Conservation (phyloP, 495 filamentous ascomycete genomes). For the Neurospora terricola region DNA sequence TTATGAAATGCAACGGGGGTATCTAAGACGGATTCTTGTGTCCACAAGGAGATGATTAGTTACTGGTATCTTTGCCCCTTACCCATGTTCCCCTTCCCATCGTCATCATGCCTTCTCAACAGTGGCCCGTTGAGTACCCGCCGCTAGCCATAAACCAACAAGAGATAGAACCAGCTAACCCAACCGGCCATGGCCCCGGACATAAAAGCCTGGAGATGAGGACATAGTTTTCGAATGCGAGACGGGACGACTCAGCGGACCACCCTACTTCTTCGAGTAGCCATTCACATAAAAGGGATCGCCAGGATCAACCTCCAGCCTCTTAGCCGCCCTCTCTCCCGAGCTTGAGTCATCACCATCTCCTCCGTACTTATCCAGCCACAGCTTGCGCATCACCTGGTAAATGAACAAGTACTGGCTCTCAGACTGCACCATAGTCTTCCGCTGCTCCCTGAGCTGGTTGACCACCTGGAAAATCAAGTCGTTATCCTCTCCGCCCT, state of each 20-base stretch:
- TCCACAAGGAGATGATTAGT: neutral
- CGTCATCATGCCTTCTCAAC: neutral
- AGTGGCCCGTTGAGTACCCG: neutral
- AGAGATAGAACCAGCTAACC: neutral
- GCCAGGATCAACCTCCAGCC: conserved; percentile 31
- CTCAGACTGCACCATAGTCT: conserved; percentile 93
- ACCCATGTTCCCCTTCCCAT: neutral
- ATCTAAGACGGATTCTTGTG: neutral
- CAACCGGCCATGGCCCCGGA: neutral
- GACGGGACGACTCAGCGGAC: neutral
- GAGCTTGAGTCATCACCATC: conserved; percentile 15
- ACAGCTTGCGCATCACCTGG: conserved; percentile 67
- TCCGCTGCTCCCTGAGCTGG: conserved; percentile 73
- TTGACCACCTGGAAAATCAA: conserved; percentile 65
- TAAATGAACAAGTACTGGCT: conserved; percentile 85
- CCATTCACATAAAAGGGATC: conserved; percentile 14
- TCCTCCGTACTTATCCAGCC: conserved; percentile 44
- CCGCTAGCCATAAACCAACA: neutral
- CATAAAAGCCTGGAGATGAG: neutral
- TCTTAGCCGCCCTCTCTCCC: conserved; percentile 35
- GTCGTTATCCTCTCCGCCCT: conserved; percentile 27
- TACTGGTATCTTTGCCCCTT: neutral
- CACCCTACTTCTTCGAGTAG: neutral
- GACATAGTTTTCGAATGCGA: neutral
- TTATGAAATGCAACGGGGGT: neutral